A percentile compares a stretch with the other conserved stretches of the same genome.
These are phyloP conservation scores for Citrus reticulata DNA, from an alignment of 345 rosid genomes.

Conservation along the genomic window DNA sequence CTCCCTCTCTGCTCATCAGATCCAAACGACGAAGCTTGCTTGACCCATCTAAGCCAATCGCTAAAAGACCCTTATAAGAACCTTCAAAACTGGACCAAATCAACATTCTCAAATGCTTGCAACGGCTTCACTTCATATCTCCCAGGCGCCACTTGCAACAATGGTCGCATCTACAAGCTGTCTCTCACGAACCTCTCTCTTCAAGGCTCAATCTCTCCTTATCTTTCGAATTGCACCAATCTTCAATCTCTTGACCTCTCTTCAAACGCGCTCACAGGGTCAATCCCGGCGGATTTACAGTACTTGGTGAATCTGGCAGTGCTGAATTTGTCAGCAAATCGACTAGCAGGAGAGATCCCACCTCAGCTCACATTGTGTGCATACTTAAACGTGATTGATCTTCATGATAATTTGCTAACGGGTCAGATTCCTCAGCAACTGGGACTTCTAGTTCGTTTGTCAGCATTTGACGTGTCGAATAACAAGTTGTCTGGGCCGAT, in stretches of 20 bases:
- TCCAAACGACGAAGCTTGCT: slow-evolving; percentile 69
- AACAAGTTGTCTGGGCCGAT: slow-evolving; percentile 72
- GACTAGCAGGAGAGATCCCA: slow-evolving; percentile 71
- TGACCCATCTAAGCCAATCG: slow-evolving; percentile 44
- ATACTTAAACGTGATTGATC: slow-evolving; percentile 84
- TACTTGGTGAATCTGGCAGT: slow-evolving; percentile 80
- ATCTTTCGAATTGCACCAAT: slow-evolving; percentile 77
- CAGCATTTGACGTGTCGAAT: slow-evolving; percentile 77
- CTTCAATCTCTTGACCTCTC: slow-evolving; percentile 93
- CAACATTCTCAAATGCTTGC: slow-evolving; percentile 64
- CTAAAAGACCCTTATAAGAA: slow-evolving; percentile 65
- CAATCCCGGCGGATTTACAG: slow-evolving; percentile 71
- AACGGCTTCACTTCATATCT: slow-evolving; percentile 67
- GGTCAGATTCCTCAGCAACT: slow-evolving; percentile 73
- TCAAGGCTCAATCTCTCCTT: slow-evolving; percentile 78
- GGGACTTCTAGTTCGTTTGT: slow-evolving; percentile 61
- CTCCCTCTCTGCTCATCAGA: slow-evolving; percentile 37
- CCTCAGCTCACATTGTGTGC: slow-evolving; percentile 73
- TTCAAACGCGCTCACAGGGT: slow-evolving; percentile 70
- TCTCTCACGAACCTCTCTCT: slow-evolving; percentile 71
- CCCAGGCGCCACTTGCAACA: slow-evolving; percentile 83
- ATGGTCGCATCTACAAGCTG: slow-evolving; percentile 89
- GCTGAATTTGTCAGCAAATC: slow-evolving; percentile 85
- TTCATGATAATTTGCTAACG: slow-evolving; percentile 64
- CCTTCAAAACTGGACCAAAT: slow-evolving; percentile 79